Conservation (phyloP, 2,329 filamentous ascomycete species). For the Sporothrix inflata region DNA sequence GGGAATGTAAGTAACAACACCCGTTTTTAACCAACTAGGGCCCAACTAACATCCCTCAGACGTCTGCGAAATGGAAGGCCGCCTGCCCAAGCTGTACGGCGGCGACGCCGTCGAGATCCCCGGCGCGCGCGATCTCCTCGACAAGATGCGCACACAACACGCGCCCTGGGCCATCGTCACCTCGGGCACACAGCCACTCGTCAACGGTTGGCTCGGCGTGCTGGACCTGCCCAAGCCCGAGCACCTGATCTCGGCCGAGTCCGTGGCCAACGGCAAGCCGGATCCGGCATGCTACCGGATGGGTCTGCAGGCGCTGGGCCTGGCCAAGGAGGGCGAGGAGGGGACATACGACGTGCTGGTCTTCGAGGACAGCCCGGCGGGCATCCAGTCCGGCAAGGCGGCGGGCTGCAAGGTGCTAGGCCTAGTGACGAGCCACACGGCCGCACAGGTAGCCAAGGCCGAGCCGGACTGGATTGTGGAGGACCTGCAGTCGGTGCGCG, state of each 20-base stretch:
- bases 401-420: constrained; percentile 85
- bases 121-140: constrained; percentile 73
- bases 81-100: constrained; percentile 76
- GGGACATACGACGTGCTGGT: constrained; percentile 63
- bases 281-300: constrained; percentile 75
- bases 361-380: constrained; percentile 86
- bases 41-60: constrained; percentile 54
- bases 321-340: constrained; percentile 41
- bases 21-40: neutral
- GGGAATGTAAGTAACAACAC: constrained; percentile 73
- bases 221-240: constrained; percentile 67
- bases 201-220: constrained; percentile 72
- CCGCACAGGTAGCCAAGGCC: constrained; percentile 71
- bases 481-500: constrained; percentile 73
- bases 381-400: constrained; percentile 79
- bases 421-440: constrained; percentile 80
- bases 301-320: constrained; percentile 64
- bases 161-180: constrained; percentile 87
- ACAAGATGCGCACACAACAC: constrained; percentile 59
- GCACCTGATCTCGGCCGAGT: constrained; percentile 74
- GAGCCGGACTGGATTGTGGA: constrained; percentile 86
- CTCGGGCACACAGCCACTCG: constrained; percentile 69
- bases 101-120: constrained; percentile 82
- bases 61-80: constrained; percentile 75
- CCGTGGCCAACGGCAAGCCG: constrained; percentile 74